A percentile compares a stretch with the other conserved stretches of the same genome.
Evolutionary conservation across 345 rosid genomes (phyloP).

Genomic region (Arabidopsis suecica): DNA sequence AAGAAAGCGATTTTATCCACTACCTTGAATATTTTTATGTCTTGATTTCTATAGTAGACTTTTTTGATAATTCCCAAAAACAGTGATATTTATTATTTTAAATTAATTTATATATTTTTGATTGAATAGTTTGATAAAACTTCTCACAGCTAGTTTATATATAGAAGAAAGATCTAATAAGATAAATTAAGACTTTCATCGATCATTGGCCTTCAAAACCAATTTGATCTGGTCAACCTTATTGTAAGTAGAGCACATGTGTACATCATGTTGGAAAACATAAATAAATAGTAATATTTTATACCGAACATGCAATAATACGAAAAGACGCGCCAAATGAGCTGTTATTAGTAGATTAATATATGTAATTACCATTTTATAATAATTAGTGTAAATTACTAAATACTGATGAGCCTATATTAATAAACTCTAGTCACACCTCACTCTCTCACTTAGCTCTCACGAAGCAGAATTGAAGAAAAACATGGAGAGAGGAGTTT

Average conservation of each 20-base stretch:
- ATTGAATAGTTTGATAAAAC: background rate
- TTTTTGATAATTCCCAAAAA: background rate
- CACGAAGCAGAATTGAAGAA: background rate
- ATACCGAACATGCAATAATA: conserved; percentile 15
- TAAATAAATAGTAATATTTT: background rate
- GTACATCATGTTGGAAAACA: background rate
- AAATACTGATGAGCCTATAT: conserved; percentile 1
- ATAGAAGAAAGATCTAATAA: background rate
- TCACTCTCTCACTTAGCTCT: conserved; percentile 24
- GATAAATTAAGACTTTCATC: background rate
- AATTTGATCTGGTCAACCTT: background rate
- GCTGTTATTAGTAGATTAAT: conserved; percentile 28
- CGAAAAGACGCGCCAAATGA: conserved; percentile 27
- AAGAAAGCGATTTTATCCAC: background rate
- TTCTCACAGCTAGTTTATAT: background rate
- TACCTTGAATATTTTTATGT: background rate
- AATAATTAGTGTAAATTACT: background rate
- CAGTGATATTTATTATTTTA: background rate
- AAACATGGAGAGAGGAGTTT: conserved; percentile 39
- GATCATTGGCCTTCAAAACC: background rate
- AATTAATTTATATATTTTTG: background rate
- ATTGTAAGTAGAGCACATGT: conserved; percentile 1
- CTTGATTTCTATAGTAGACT: background rate
- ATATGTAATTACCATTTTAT: conserved; percentile 8
- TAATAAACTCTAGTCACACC: conserved; percentile 3